Conservation (phyloP, 164 flowering plant genomes). For the Cinnamomum chago region DNA sequence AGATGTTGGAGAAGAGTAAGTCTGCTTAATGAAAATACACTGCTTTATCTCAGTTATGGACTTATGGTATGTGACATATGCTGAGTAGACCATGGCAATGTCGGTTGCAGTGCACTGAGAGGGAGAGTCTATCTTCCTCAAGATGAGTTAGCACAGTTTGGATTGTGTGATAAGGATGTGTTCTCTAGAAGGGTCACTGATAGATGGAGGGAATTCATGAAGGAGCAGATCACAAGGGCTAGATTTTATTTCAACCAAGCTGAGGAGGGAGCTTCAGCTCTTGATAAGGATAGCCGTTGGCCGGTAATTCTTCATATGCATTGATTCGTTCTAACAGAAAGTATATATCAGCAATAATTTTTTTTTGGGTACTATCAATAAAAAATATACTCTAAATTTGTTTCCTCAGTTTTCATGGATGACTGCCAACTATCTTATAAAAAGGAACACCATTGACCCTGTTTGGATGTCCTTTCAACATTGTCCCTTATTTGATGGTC, state of each 20-base stretch:
- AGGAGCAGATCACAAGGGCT: conserved; percentile 66
- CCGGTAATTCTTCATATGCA: conserved; percentile 33
- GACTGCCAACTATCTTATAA: too few species aligned
- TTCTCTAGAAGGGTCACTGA: conserved; percentile 49
- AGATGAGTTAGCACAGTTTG: conserved; percentile 70
- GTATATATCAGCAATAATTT: too few species aligned
- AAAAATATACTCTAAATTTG: too few species aligned
- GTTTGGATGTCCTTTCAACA: too few species aligned
- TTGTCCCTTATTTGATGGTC: too few species aligned
- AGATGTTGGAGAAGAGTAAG: conserved; percentile 89
- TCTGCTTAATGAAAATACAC: not conserved
- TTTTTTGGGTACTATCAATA: too few species aligned
- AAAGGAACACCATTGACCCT: too few species aligned
- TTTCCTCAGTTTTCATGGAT: too few species aligned
- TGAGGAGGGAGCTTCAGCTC: conserved; percentile 66
- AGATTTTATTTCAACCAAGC: conserved; percentile 57
- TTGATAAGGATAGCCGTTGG: conserved; percentile 69
- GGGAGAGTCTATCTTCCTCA: conserved; percentile 87
- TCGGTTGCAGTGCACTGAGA: conserved; percentile 45
- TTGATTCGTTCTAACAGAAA: too few species aligned
- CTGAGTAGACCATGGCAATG: not conserved
- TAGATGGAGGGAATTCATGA: conserved; percentile 72
- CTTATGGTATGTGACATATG: too few species aligned
- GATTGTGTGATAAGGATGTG: conserved; percentile 58
- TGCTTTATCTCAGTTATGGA: too few species aligned